Evolutionary conservation across 176 grass and related monocot genomes (phyloP).

Genomic region (Saccharum officinarum): DNA sequence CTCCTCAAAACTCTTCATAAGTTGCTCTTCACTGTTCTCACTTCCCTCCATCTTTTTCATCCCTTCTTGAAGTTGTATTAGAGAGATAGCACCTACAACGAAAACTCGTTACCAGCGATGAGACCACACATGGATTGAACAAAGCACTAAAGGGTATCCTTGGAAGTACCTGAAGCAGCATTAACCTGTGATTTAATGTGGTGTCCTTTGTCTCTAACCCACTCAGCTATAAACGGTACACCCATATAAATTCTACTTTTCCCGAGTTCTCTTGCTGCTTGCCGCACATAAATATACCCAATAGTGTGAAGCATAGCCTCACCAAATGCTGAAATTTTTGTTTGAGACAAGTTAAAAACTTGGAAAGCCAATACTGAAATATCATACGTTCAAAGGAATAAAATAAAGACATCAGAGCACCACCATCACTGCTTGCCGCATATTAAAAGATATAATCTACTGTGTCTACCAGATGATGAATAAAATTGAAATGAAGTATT

Average conservation of each 20-base stretch:
- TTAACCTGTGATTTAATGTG: slow-evolving; percentile 95
- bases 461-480: background rate
- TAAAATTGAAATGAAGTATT: slow-evolving; percentile 22
- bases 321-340: slow-evolving; percentile 76
- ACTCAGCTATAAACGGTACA: slow-evolving; percentile 97
- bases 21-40: slow-evolving; percentile 65
- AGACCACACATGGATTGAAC: background rate
- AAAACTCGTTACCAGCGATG: slow-evolving; percentile 15
- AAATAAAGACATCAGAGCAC: background rate
- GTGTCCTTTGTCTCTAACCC: slow-evolving; percentile 97
- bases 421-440: background rate
- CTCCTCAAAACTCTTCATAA: slow-evolving; percentile 71
- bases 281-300: slow-evolving; percentile 91
- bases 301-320: slow-evolving; percentile 98
- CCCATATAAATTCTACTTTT: slow-evolving; percentile 78
- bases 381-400: background rate
- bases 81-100: slow-evolving; percentile 68
- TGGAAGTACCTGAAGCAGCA: slow-evolving; percentile 84
- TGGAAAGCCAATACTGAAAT: slow-evolving; percentile 24
- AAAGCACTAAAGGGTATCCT: slow-evolving; percentile 24
- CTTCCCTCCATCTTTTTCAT: slow-evolving; percentile 73
- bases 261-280: slow-evolving; percentile 81
- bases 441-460: background rate
- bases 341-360: slow-evolving; percentile 32
- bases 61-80: slow-evolving; percentile 92